Evolutionary conservation across 31 red algal species (phyloP).

Genomic region (Endocladia muricata): DNA sequence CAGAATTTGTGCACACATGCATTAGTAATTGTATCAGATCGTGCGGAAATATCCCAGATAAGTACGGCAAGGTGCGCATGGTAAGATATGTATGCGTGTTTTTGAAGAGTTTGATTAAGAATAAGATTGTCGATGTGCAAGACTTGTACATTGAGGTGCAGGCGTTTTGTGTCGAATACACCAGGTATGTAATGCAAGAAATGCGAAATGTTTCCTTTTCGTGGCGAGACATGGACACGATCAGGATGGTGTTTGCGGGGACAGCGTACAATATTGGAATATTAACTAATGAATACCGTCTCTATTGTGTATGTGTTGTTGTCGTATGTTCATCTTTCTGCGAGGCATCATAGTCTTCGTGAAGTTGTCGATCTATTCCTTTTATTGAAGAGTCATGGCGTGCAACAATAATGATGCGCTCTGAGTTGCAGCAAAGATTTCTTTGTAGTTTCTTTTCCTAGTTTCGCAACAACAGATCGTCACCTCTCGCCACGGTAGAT

Average conservation of each 20-base stretch:
- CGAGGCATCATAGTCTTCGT: conserved; percentile 48
- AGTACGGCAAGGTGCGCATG: conserved; percentile 66
- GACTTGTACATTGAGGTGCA: conserved; percentile 84
- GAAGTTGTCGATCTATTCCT: conserved; percentile 67
- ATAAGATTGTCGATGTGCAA: conserved; percentile 83
- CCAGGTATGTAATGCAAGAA: too few species aligned
- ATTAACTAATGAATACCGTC: too few species aligned
- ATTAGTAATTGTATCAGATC: conserved; percentile 78
- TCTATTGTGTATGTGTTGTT: too few species aligned
- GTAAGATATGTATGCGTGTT: conserved; percentile 79
- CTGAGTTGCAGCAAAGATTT: too few species aligned
- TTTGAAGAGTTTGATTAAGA: conserved; percentile 74
- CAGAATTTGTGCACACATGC: conserved; percentile 77
- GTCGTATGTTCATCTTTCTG: too few species aligned
- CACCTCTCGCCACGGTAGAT: too few species aligned
- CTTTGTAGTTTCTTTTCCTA: too few species aligned
- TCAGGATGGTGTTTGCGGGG: too few species aligned
- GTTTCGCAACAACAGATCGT: too few species aligned
- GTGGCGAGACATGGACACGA: too few species aligned
- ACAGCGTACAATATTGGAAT: too few species aligned
- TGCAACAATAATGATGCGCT: conserved; percentile 8
- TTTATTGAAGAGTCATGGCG: conserved; percentile 46
- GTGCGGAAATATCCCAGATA: conserved; percentile 73
- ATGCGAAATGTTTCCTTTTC: too few species aligned
- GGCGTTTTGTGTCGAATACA: conserved; percentile 84